A percentile compares a stretch with the other conserved stretches of the same genome.
Conservation (phyloP, 108 stramenopile species). For the Skeletonema menzelii region DNA sequence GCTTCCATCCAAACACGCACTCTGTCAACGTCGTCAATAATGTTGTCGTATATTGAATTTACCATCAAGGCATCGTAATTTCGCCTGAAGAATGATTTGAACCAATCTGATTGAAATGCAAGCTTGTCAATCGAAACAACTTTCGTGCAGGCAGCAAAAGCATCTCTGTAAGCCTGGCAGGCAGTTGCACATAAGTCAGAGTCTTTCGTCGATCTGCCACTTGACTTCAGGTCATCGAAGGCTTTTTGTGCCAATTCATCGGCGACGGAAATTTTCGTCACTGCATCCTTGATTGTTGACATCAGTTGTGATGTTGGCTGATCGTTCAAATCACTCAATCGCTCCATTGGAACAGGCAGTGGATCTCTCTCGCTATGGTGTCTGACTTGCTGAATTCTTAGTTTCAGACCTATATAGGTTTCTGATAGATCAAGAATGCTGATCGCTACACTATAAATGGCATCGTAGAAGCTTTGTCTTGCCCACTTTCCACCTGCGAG, state of each 20-base stretch:
- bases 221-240: slow-evolving; percentile 35
- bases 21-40: slow-evolving; percentile 80
- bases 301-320: slow-evolving; percentile 47
- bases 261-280: slow-evolving; percentile 48
- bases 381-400: slow-evolving; percentile 76
- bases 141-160: slow-evolving; percentile 71
- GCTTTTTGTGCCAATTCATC: slow-evolving; percentile 54
- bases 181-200: slow-evolving; percentile 40
- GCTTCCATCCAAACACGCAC: slow-evolving; percentile 80
- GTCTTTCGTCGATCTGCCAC: slow-evolving; percentile 42
- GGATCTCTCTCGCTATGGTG: slow-evolving; percentile 73
- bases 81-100: slow-evolving; percentile 76
- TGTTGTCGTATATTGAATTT: slow-evolving; percentile 74
- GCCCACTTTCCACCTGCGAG: slow-evolving; percentile 92
- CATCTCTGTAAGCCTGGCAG: slow-evolving; percentile 55
- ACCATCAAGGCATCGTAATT: slow-evolving; percentile 91
- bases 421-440: slow-evolving; percentile 88
- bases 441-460: slow-evolving; percentile 70
- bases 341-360: slow-evolving; percentile 57
- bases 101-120: slow-evolving; percentile 81
- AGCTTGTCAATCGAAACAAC: slow-evolving; percentile 76
- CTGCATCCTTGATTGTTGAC: slow-evolving; percentile 45
- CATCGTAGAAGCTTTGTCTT: slow-evolving; percentile 87
- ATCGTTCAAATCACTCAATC: slow-evolving; percentile 28
- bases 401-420: slow-evolving; percentile 75